A percentile compares a stretch with the other conserved stretches of the same genome.
Conservation (phyloP, 805 yeast species). For the Sugiyamaella qingdaonensis region DNA sequence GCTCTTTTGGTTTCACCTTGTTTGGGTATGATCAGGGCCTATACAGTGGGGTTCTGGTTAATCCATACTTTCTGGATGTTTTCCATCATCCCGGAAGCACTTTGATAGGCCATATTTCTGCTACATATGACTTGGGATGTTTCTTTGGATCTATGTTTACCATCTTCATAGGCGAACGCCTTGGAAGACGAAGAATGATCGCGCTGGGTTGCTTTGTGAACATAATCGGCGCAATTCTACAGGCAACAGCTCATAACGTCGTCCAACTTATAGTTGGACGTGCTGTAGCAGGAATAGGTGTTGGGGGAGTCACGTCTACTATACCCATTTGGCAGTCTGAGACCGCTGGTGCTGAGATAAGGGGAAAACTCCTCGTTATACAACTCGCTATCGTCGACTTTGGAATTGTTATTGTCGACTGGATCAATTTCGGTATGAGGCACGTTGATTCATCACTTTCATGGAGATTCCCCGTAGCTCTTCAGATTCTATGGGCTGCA, state of each 20-base stretch:
- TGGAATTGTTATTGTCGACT: conserved; percentile 68
- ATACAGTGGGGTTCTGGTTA: conserved; percentile 36
- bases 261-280: conserved; percentile 69
- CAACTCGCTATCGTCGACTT: conserved; percentile 60
- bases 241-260: conserved; percentile 51
- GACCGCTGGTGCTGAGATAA: conserved; percentile 58
- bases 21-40: conserved; percentile 35
- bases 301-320: conserved; percentile 32
- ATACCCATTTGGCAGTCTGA: conserved; percentile 76
- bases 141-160: conserved; percentile 45
- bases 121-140: conserved; percentile 46
- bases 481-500: conserved; percentile 58
- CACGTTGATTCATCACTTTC: conserved; percentile 28
- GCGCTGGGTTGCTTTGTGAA: conserved; percentile 51
- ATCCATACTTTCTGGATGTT: conserved; percentile 56
- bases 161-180: conserved; percentile 22
- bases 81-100: conserved; percentile 53
- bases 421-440: conserved; percentile 61
- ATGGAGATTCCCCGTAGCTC: conserved; percentile 69
- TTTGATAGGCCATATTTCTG: conserved; percentile 37
- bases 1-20: conserved; percentile 17
- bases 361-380: conserved; percentile 62
- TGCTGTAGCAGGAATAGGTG: conserved; percentile 38
- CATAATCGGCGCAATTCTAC: conserved; percentile 56
- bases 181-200: conserved; percentile 52